Evolutionary conservation across 805 yeast species (phyloP).

Genomic region (Spathaspora girioi): DNA sequence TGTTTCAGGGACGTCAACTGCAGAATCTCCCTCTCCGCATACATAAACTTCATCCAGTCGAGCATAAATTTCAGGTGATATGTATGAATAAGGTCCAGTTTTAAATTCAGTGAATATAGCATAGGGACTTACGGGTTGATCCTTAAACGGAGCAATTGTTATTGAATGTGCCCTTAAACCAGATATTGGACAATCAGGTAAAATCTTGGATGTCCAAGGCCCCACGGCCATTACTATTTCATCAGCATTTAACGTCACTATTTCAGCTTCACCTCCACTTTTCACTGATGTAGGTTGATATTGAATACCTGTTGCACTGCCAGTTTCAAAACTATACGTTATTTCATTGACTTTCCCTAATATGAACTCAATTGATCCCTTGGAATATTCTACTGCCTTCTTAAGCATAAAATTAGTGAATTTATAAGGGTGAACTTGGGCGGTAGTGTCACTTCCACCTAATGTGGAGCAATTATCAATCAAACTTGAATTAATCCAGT

Average conservation of each 20-base stretch:
- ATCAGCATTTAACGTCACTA: constrained; percentile 55
- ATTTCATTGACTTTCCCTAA: constrained; percentile 80
- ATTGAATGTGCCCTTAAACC: constrained; percentile 95
- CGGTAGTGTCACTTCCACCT: constrained; percentile 86
- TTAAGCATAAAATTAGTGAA: constrained; percentile 82
- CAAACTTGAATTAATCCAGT: constrained; percentile 69
- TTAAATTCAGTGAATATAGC: constrained; percentile 92
- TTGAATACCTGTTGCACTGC: constrained; percentile 69
- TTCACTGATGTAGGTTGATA: constrained; percentile 48
- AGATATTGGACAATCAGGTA: constrained; percentile 91
- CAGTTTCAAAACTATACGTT: constrained; percentile 56
- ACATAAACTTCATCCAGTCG: constrained; percentile 94
- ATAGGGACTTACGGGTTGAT: constrained; percentile 75
- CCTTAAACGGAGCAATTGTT: constrained; percentile 76
- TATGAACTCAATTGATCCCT: constrained; percentile 79
- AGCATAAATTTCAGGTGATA: constrained; percentile 92
- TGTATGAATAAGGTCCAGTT: constrained; percentile 62
- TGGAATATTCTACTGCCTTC: constrained; percentile 63
- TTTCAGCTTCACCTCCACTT: constrained; percentile 22
- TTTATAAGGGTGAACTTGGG: constrained; percentile 94
- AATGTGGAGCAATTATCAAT: constrained; percentile 73
- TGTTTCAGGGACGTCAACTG: constrained; percentile 87
- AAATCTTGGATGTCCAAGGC: constrained; percentile 91
- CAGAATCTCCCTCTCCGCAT: constrained; percentile 94
- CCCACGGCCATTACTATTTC: constrained; percentile 86